Evolutionary conservation across 176 grass and related monocot species (phyloP).

Genomic region (Triticum monococcum): DNA sequence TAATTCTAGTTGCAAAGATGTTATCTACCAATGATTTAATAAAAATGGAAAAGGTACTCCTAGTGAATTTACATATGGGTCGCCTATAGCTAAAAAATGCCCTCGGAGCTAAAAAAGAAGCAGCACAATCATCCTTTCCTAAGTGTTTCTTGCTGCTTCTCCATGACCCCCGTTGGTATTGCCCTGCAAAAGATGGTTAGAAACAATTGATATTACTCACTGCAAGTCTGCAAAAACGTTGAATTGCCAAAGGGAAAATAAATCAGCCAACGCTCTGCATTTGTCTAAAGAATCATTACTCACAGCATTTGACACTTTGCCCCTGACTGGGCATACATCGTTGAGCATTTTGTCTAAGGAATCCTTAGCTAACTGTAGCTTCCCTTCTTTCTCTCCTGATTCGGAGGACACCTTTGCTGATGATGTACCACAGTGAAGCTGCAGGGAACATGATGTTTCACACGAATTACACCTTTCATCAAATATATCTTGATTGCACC

Average conservation of each 20-base stretch:
- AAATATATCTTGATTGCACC: neutral
- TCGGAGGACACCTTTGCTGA: neutral
- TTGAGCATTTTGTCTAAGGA: conserved; percentile 55
- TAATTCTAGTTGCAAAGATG: neutral
- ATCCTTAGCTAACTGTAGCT: conserved; percentile 50
- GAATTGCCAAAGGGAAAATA: neutral
- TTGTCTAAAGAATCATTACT: neutral
- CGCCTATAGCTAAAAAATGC: too few relatives aligned
- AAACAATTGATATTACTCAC: neutral
- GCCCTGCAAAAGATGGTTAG: conserved; percentile 16
- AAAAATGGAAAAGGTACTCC: too few relatives aligned
- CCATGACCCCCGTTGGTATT: conserved; percentile 22
- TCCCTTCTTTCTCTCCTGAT: conserved; percentile 36
- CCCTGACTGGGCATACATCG: conserved; percentile 45
- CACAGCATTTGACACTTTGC: conserved; percentile 23
- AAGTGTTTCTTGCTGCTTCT: conserved; percentile 13
- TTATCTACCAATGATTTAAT: neutral
- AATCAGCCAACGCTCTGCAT: neutral
- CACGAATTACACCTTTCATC: conserved; percentile 3
- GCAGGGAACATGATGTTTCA: conserved; percentile 5
- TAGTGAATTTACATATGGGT: too few relatives aligned
- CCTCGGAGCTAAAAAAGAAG: neutral
- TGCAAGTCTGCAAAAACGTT: neutral
- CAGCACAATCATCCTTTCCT: neutral
- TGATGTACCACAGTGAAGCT: conserved; percentile 37